These are phyloP conservation scores for Coprinopsis sp. DNA, from an alignment of 768 basidiomycete species.

Conservation along the genomic window DNA sequence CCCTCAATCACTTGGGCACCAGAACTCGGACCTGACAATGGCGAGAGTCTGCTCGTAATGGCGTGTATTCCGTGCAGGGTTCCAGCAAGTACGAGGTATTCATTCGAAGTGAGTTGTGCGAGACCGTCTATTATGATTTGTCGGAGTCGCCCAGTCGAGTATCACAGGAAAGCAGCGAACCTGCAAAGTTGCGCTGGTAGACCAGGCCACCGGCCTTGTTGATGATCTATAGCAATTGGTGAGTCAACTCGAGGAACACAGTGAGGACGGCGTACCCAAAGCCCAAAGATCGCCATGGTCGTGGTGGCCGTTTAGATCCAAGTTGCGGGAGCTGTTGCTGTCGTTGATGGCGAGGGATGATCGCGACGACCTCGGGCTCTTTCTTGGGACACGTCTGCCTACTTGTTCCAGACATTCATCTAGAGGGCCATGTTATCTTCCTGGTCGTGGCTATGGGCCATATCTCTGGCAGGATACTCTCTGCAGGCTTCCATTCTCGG, in stretches of 20 bases:
- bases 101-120: conserved; percentile 84
- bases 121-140: conserved; percentile 72
- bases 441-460: conserved; percentile 10
- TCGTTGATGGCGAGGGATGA: background rate
- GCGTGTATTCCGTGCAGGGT: conserved; percentile 98
- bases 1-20: conserved; percentile 95
- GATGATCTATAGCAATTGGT: conserved; percentile 58
- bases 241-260: background rate
- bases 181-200: conserved; percentile 89
- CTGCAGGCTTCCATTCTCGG: conserved; percentile 37
- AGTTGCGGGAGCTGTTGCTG: background rate
- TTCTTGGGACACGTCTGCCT: background rate
- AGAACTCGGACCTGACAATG: conserved; percentile 73
- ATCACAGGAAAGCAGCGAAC: conserved; percentile 36
- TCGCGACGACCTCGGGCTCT: background rate
- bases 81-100: conserved; percentile 92
- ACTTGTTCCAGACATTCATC: background rate
- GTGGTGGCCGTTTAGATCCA: background rate
- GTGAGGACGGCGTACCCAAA: conserved; percentile 57
- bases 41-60: conserved; percentile 90
- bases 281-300: conserved; percentile 70
- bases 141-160: conserved; percentile 10
- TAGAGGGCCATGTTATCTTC: conserved; percentile 1
- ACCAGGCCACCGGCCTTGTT: conserved; percentile 98
- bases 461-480: conserved; percentile 24